Conservation (phyloP, 2,329 filamentous ascomycete species). For the Epichloe typhina region DNA sequence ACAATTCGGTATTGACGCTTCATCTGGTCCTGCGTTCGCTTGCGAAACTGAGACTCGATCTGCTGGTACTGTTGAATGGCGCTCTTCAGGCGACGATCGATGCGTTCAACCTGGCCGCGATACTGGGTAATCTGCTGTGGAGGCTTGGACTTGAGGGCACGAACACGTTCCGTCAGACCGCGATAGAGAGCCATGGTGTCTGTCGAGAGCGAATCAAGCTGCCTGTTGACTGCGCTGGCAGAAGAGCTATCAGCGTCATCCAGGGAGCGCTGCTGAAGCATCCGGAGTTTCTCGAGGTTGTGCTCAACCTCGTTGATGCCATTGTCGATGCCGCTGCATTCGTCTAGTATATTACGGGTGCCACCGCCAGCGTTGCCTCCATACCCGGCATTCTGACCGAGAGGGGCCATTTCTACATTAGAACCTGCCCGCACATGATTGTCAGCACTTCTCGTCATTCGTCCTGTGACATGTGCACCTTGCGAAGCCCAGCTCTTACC, state of each 20-base stretch:
- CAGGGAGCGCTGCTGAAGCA: slow-evolving; percentile 60
- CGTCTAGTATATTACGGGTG: slow-evolving; percentile 63
- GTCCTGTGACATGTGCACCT: not conserved
- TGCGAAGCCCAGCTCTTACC: slow-evolving; percentile 12
- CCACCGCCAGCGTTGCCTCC: slow-evolving; percentile 41
- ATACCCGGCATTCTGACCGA: slow-evolving; percentile 35
- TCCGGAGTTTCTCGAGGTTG: slow-evolving; percentile 58
- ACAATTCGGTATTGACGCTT: slow-evolving; percentile 86
- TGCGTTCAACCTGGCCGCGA: slow-evolving; percentile 64
- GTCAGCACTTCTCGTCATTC: not conserved
- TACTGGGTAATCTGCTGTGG: slow-evolving; percentile 64
- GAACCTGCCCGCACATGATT: slow-evolving; percentile 17
- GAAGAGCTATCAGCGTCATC: slow-evolving; percentile 60
- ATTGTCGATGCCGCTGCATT: slow-evolving; percentile 67
- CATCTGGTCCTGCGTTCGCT: slow-evolving; percentile 70
- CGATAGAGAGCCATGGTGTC: slow-evolving; percentile 79
- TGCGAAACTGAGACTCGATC: slow-evolving; percentile 67
- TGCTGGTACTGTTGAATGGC: slow-evolving; percentile 74
- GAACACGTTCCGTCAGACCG: slow-evolving; percentile 64
- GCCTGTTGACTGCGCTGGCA: slow-evolving; percentile 50
- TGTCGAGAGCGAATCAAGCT: slow-evolving; percentile 60
- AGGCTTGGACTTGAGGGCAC: slow-evolving; percentile 67
- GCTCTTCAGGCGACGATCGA: slow-evolving; percentile 66
- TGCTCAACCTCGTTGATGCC: slow-evolving; percentile 62
- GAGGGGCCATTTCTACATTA: slow-evolving; percentile 60